A percentile compares a stretch with the other conserved stretches of the same genome.
phyloP scores from a whole-genome alignment of 2,329 filamentous ascomycete genomes.

The Fusarium brachygibbosum region DNA sequence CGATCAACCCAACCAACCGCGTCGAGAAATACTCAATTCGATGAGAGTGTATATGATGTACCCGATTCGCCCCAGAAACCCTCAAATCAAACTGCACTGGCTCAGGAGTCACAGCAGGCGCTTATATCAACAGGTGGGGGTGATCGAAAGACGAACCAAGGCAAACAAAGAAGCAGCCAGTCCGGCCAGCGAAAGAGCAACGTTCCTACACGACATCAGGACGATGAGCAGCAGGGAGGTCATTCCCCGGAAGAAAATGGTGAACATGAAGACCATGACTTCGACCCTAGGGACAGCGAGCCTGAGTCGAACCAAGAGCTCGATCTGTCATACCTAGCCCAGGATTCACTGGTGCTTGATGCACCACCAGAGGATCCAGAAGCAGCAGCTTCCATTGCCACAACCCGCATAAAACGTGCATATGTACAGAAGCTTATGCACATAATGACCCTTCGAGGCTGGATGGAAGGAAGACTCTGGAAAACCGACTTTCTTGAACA shows the following conservation, averaged over 20 bases:
- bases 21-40: neutral
- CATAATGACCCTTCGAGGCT: conserved; percentile 22
- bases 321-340: neutral
- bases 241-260: neutral
- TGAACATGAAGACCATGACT: neutral
- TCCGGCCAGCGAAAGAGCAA: neutral
- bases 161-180: neutral
- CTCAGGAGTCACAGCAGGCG: neutral
- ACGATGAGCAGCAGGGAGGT: neutral
- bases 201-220: neutral
- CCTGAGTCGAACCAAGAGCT: neutral
- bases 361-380: conserved; percentile 19
- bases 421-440: conserved; percentile 17
- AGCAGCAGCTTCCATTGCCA: conserved; percentile 2
- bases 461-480: conserved; percentile 34
- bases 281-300: neutral
- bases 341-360: conserved; percentile 44
- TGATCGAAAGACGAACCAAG: neutral
- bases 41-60: neutral
- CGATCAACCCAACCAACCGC: neutral
- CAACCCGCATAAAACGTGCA: conserved; percentile 20
- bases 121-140: neutral
- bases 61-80: conserved; percentile 6
- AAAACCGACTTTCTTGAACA: neutral
- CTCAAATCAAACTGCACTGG: neutral